phyloP scores from a whole-genome alignment of 169 alveolate species.

The Neospora caninum region DNA sequence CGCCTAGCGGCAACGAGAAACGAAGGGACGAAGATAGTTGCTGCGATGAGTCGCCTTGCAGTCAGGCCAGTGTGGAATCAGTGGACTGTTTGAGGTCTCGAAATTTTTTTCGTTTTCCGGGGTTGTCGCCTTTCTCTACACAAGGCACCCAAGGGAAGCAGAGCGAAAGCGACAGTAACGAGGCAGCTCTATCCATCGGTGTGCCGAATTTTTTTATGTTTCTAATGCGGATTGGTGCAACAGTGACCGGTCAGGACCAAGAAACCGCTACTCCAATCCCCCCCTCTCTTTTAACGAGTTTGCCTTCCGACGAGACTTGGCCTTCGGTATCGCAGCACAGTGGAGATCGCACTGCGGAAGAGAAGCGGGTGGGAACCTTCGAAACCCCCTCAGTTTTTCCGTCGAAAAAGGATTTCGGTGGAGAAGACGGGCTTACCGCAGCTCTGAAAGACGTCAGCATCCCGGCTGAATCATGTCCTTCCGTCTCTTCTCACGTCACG shows the following conservation, averaged over 20 bases:
- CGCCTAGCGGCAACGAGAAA: neutral
- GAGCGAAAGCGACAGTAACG: neutral
- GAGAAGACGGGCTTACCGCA: neutral
- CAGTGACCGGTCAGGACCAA: neutral
- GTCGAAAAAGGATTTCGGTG: neutral
- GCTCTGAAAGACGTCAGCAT: neutral
- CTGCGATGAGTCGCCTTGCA: neutral
- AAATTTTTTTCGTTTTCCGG: neutral
- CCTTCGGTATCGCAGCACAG: neutral
- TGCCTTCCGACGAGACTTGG: neutral
- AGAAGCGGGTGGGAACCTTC: neutral
- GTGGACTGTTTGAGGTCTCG: neutral
- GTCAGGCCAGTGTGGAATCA: neutral
- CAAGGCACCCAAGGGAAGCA: neutral
- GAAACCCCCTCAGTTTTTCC: neutral
- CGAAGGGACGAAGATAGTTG: neutral
- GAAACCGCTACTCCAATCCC: neutral
- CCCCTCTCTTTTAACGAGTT: neutral
- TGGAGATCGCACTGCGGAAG: neutral
- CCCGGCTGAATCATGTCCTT: neutral
- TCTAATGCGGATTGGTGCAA: neutral
- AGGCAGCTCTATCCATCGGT: neutral
- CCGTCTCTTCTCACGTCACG: neutral
- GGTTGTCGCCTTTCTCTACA: neutral
- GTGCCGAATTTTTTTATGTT: neutral